Conservation (phyloP, 805 yeast species). For the Schwanniomyces polymorphus region DNA sequence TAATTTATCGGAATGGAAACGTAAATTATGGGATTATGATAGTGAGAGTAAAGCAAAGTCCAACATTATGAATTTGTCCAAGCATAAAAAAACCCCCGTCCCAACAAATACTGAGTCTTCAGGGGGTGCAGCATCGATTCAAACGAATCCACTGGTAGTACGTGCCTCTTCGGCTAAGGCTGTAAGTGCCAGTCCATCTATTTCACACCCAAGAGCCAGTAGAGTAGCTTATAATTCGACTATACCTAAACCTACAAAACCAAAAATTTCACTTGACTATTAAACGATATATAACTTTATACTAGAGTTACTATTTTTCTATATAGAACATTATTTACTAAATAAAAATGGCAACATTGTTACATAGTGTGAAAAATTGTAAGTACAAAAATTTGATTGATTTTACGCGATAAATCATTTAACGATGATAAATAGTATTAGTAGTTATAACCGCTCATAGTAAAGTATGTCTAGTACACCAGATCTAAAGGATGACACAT, state of each 20-base stretch:
- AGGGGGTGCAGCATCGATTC: neutral
- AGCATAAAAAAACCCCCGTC: slow-evolving; percentile 29
- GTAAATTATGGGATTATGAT: slow-evolving; percentile 50
- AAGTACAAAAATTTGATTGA: neutral
- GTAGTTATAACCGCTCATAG: neutral
- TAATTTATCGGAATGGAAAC: slow-evolving; percentile 54
- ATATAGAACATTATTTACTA: neutral
- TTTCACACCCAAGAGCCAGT: neutral
- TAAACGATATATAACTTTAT: neutral
- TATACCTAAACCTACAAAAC: neutral
- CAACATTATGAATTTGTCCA: slow-evolving; percentile 35
- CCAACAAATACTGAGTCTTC: neutral
- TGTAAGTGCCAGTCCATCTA: neutral
- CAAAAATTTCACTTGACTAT: slow-evolving; percentile 5
- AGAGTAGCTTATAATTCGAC: neutral
- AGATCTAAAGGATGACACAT: slow-evolving; percentile 4
- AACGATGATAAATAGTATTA: neutral
- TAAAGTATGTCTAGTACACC: neutral
- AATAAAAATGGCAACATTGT: neutral
- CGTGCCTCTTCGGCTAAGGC: neutral
- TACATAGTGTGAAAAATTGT: neutral
- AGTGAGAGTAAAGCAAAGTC: slow-evolving; percentile 30
- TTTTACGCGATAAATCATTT: neutral
- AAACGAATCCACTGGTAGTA: neutral
- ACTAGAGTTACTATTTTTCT: neutral